Percentiles rank a stretch among this genome's conserved stretches.
Evolutionary conservation across 148 eudicot species (phyloP).

Genomic region (Fagopyrum homotropicum): DNA sequence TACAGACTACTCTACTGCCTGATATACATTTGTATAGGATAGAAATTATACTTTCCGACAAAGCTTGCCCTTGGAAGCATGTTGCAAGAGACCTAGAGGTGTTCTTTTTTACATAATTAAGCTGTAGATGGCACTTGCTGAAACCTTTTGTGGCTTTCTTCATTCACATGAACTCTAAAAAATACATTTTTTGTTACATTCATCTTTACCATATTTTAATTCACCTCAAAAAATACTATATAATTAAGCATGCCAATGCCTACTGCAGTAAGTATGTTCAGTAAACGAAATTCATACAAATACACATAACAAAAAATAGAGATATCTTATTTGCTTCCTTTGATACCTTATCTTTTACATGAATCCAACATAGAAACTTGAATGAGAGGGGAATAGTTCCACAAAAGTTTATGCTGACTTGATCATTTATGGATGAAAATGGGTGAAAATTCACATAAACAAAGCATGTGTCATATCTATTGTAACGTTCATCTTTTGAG

Average conservation of each 20-base stretch:
- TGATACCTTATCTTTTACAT: neutral
- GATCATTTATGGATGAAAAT: neutral
- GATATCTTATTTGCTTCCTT: neutral
- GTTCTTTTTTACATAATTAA: neutral
- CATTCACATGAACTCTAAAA: neutral
- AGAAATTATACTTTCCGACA: neutral
- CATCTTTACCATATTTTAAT: neutral
- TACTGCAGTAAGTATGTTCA: neutral
- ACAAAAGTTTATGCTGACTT: neutral
- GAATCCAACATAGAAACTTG: neutral
- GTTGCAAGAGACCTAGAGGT: neutral
- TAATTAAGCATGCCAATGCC: neutral
- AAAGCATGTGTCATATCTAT: neutral
- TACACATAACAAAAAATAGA: neutral
- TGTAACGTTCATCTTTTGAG: neutral
- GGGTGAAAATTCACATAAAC: neutral
- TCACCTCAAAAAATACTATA: neutral
- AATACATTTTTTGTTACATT: neutral
- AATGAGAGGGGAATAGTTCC: neutral
- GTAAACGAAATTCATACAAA: neutral
- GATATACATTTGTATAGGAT: too few relatives aligned
- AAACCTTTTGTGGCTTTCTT: neutral
- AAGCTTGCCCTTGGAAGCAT: neutral
- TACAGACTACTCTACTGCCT: too few relatives aligned
- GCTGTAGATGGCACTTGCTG: neutral